A percentile compares a stretch with the other conserved stretches of the same genome.
Evolutionary conservation across 2,329 filamentous ascomycete species (phyloP).

Genomic region (Simplicillium aogashimaense): DNA sequence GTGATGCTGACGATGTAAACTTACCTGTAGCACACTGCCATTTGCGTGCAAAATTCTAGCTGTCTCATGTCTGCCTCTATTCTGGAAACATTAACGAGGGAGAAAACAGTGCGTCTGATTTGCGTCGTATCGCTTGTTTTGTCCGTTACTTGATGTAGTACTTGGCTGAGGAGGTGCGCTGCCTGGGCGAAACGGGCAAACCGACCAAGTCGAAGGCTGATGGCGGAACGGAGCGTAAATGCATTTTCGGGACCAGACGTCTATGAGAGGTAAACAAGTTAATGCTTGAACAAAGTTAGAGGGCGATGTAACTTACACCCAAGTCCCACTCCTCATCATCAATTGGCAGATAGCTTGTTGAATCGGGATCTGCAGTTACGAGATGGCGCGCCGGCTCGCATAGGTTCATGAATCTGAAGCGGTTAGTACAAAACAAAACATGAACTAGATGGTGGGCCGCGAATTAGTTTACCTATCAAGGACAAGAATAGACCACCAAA

Average conservation of each 20-base stretch:
- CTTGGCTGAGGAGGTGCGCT: conserved; percentile 9
- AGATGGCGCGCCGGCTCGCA: conserved; percentile 4
- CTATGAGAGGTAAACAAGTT: neutral
- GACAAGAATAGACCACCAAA: conserved; percentile 9
- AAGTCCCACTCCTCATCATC: conserved; percentile 7
- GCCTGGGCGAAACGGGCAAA: conserved; percentile 10
- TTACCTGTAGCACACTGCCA: conserved; percentile 10
- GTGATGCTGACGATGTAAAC: neutral
- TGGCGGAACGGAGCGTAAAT: conserved; percentile 6
- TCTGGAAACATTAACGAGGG: conserved; percentile 6
- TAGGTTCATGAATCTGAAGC: conserved; percentile 5
- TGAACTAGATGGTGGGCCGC: neutral
- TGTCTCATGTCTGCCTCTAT: conserved; percentile 6
- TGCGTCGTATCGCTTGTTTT: conserved; percentile 4
- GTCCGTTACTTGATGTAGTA: conserved; percentile 4
- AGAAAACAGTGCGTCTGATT: conserved; percentile 7
- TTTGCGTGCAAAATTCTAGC: conserved; percentile 9
- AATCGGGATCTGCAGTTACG: conserved; percentile 8
- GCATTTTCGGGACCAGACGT: neutral
- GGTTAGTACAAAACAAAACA: neutral
- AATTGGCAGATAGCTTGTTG: conserved; percentile 4
- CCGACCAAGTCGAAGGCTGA: conserved; percentile 4
- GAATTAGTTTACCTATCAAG: conserved; percentile 7
- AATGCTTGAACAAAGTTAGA: neutral
- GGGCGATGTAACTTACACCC: conserved; percentile 2